These are phyloP conservation scores for Hymenoscyphus albidus DNA, from an alignment of 2,329 filamentous ascomycete species.

Conservation along the genomic window DNA sequence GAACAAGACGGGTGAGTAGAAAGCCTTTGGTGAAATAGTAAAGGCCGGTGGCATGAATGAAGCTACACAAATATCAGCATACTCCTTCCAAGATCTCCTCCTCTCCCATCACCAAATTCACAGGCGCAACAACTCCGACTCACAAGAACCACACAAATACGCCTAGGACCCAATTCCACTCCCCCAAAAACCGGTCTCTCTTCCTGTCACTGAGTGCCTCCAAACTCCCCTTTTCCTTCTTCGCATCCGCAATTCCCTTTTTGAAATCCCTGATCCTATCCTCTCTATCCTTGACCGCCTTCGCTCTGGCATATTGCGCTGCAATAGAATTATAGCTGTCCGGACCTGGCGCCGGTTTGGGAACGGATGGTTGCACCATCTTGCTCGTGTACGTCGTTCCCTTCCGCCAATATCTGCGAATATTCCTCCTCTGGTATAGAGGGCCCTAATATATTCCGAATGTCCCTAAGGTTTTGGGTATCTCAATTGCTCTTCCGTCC, in stretches of 20 bases:
- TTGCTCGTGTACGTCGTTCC: not conserved
- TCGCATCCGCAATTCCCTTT: not conserved
- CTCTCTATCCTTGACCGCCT: conserved; percentile 27
- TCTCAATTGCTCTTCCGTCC: not conserved
- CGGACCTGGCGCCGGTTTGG: conserved; percentile 29
- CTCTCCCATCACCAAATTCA: not conserved
- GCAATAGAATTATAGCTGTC: conserved; percentile 31
- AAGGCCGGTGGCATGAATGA: conserved; percentile 74
- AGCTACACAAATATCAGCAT: conserved; percentile 26
- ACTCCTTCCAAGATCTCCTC: not conserved
- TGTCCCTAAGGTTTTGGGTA: not conserved
- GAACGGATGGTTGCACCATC: conserved; percentile 25
- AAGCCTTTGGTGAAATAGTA: conserved; percentile 95
- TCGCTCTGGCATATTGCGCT: conserved; percentile 34
- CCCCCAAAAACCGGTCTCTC: conserved; percentile 24
- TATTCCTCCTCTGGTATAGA: not conserved
- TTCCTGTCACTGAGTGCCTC: conserved; percentile 32
- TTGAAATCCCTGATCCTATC: conserved; percentile 22
- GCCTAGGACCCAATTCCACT: conserved; percentile 33
- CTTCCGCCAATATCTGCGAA: not conserved
- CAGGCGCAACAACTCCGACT: conserved; percentile 18
- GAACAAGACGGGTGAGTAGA: conserved; percentile 77
- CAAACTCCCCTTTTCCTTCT: conserved; percentile 25
- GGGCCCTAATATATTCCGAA: not conserved
- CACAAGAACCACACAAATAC: conserved; percentile 35